Evolutionary conservation across 2,329 filamentous ascomycete species (phyloP).

Genomic region (Thermomyces lanuginosus): DNA sequence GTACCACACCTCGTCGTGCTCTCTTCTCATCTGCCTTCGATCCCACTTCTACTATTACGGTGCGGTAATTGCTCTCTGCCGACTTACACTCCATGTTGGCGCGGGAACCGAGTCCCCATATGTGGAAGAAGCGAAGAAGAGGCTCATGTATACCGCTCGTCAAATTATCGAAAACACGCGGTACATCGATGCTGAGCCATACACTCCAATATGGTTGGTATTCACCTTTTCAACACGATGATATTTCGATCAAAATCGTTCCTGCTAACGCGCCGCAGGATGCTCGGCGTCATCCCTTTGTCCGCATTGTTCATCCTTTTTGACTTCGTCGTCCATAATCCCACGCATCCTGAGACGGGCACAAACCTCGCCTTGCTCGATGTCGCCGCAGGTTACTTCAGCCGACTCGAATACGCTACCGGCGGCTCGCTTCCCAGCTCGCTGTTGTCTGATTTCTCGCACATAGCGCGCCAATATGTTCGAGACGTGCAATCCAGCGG

Average conservation of each 20-base stretch:
- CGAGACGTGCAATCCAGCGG: slow-evolving; percentile 5
- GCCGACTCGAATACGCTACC: slow-evolving; percentile 24
- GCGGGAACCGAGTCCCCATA: slow-evolving; percentile 6
- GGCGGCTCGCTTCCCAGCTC: slow-evolving; percentile 21
- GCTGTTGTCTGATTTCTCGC: slow-evolving; percentile 24
- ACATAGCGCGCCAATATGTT: slow-evolving; percentile 29
- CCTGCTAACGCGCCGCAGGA: slow-evolving; percentile 5
- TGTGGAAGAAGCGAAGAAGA: slow-evolving; percentile 10
- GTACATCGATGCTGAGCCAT: slow-evolving; percentile 18
- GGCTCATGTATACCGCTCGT: slow-evolving; percentile 17
- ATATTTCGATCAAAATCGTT: neutral
- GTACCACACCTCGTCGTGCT: slow-evolving; percentile 7
- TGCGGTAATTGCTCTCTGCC: slow-evolving; percentile 16
- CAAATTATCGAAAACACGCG: slow-evolving; percentile 18
- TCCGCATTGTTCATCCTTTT: slow-evolving; percentile 27
- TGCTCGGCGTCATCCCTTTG: slow-evolving; percentile 22
- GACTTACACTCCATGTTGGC: slow-evolving; percentile 15
- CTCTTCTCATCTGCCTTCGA: slow-evolving; percentile 11
- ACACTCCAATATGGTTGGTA: slow-evolving; percentile 19
- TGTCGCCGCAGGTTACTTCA: slow-evolving; percentile 29
- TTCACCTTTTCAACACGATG: neutral
- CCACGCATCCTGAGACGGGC: slow-evolving; percentile 18
- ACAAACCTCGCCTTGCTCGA: slow-evolving; percentile 27
- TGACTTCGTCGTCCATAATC: slow-evolving; percentile 26
- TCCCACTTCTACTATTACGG: slow-evolving; percentile 18